Conservation (phyloP, 371 early-diverging fungal species). For the Saksenaea oblongispora region DNA sequence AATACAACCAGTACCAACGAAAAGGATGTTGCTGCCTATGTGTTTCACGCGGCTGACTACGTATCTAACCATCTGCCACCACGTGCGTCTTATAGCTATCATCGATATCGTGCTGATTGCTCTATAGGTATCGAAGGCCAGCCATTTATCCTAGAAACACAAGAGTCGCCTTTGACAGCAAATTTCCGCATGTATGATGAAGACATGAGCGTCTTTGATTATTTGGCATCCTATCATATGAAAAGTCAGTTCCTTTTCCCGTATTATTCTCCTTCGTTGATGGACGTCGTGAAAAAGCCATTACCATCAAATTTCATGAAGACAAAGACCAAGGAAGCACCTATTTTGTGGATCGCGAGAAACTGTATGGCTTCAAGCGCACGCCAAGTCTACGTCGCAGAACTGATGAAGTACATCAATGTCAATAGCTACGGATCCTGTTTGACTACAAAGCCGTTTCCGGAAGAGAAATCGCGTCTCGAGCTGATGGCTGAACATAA, state of each 20-base stretch:
- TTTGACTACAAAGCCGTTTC: constrained; percentile 35
- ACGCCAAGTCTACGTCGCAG: constrained; percentile 35
- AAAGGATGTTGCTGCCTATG: constrained; percentile 25
- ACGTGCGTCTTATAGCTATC: constrained; percentile 17
- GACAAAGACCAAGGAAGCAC: constrained; percentile 28
- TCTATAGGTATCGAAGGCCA: constrained; percentile 25
- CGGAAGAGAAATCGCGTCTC: constrained; percentile 27
- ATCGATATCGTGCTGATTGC: background rate
- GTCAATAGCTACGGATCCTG: constrained; percentile 41
- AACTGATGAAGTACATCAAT: constrained; percentile 37
- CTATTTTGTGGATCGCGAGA: constrained; percentile 42
- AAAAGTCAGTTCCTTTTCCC: constrained; percentile 34
- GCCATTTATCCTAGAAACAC: constrained; percentile 40
- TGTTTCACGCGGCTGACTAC: constrained; percentile 40
- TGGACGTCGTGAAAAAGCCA: constrained; percentile 39
- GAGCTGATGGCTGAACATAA: constrained; percentile 35
- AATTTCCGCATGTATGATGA: constrained; percentile 22
- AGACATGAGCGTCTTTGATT: constrained; percentile 32
- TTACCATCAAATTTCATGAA: constrained; percentile 35
- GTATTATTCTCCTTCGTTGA: constrained; percentile 30
- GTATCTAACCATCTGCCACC: constrained; percentile 9
- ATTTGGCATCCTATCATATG: constrained; percentile 39
- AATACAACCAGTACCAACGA: constrained; percentile 13
- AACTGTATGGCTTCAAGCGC: constrained; percentile 40
- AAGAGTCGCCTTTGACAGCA: constrained; percentile 37